phyloP scores from a whole-genome alignment of 192 early-diverging fungal species.

The Entophlyctis helioformis region DNA sequence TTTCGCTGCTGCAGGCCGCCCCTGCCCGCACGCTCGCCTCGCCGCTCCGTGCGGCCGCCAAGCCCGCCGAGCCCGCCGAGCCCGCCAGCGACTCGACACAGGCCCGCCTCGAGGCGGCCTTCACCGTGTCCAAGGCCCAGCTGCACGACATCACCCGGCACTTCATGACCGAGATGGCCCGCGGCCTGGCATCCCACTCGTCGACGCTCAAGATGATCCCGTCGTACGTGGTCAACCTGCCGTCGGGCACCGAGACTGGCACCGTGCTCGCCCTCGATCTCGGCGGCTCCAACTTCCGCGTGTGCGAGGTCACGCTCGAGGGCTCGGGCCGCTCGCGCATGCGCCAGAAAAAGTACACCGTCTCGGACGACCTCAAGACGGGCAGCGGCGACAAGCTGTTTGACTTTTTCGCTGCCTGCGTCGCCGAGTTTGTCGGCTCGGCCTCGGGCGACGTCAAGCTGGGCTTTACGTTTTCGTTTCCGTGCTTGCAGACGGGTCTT shows the following conservation, averaged over 20 bases:
- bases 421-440: conserved; percentile 57
- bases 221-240: conserved; percentile 69
- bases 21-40: no score
- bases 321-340: conserved; percentile 61
- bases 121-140: conserved; percentile 5
- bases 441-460: conserved; percentile 7
- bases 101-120: conserved; percentile 5
- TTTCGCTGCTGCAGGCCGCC: no score
- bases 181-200: neutral
- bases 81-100: no score
- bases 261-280: conserved; percentile 83
- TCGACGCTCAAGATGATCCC: conserved; percentile 64
- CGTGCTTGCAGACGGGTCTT: conserved; percentile 62
- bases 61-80: no score
- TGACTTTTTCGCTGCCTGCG: conserved; percentile 85
- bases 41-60: no score
- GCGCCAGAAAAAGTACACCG: conserved; percentile 60
- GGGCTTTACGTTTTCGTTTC: conserved; percentile 94
- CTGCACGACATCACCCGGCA: conserved; percentile 16
- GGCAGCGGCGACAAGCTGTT: conserved; percentile 59
- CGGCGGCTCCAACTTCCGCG: conserved; percentile 88
- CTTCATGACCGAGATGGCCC: conserved; percentile 14
- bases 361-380: conserved; percentile 66
- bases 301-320: conserved; percentile 68
- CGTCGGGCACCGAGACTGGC: conserved; percentile 76